A percentile compares a stretch with the other conserved stretches of the same genome.
Conservation (phyloP, 495 filamentous ascomycete genomes). For the Copromyces sp. region DNA sequence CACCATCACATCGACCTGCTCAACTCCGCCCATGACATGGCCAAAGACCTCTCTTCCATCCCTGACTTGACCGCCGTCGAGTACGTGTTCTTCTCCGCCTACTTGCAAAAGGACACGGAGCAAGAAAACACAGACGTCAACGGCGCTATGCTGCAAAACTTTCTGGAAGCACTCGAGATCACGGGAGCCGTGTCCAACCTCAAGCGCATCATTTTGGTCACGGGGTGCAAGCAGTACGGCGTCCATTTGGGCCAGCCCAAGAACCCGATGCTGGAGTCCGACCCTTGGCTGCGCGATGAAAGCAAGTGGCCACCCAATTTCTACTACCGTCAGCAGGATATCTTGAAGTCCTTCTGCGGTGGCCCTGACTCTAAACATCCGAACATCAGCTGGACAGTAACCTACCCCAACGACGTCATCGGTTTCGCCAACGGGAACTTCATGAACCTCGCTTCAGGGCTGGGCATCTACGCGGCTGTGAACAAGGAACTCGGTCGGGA, state of each 20-base stretch:
- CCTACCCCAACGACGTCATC: conserved; percentile 46
- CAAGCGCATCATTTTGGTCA: conserved; percentile 43
- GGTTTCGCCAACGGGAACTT: conserved; percentile 41
- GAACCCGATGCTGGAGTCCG: conserved; percentile 38
- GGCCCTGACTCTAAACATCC: conserved; percentile 10
- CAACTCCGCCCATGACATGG: conserved; percentile 31
- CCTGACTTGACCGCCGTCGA: conserved; percentile 17
- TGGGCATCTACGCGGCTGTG: conserved; percentile 43
- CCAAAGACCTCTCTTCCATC: conserved; percentile 28
- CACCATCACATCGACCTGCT: conserved; percentile 39
- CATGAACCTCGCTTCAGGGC: conserved; percentile 43
- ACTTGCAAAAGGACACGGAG: conserved; percentile 34
- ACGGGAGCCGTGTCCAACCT: conserved; percentile 32
- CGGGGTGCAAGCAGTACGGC: conserved; percentile 48
- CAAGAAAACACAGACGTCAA: conserved; percentile 34
- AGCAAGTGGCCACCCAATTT: conserved; percentile 33
- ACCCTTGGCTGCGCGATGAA: conserved; percentile 18
- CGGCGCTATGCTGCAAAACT: conserved; percentile 40
- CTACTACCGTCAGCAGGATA: conserved; percentile 38
- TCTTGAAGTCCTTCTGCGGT: conserved; percentile 22
- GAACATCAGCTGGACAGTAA: conserved; percentile 36
- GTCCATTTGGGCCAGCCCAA: conserved; percentile 45
- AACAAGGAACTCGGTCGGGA: conserved; percentile 36
- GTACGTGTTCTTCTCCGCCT: conserved; percentile 42
- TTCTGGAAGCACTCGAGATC: conserved; percentile 37